Percentiles rank a stretch among this genome's conserved stretches.
Conservation (phyloP, 2,329 filamentous ascomycete species). For the Colletotrichum sp. region DNA sequence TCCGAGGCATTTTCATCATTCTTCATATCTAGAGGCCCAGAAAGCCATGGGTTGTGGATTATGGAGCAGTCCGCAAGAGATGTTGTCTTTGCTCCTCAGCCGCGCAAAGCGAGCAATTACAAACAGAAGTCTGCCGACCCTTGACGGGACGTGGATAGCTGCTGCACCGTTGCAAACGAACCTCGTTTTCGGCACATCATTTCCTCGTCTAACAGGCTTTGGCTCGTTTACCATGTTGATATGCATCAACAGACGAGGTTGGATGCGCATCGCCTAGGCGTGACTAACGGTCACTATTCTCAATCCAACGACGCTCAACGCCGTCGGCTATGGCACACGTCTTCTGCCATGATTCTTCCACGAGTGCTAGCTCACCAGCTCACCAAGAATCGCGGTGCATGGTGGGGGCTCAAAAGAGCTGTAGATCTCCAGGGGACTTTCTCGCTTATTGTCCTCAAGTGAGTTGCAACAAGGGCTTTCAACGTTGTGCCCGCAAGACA, state of each 20-base stretch:
- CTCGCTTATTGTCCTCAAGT: not conserved
- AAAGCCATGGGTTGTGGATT: not conserved
- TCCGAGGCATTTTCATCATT: not conserved
- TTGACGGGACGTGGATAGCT: not conserved
- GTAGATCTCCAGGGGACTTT: conserved; percentile 3
- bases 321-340: not conserved
- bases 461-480: not conserved
- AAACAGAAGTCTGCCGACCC: not conserved
- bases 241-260: not conserved
- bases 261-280: not conserved
- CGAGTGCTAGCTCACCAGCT: not conserved
- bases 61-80: not conserved
- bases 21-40: not conserved
- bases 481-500: not conserved
- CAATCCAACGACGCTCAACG: not conserved
- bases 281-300: not conserved
- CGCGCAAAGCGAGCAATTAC: not conserved
- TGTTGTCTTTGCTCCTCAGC: not conserved
- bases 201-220: not conserved
- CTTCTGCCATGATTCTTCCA: not conserved
- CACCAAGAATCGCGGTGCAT: not conserved
- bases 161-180: not conserved
- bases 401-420: not conserved
- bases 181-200: not conserved
- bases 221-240: not conserved